Conservation (phyloP, 257 asterid genomes). For the Jasminum sambac region DNA sequence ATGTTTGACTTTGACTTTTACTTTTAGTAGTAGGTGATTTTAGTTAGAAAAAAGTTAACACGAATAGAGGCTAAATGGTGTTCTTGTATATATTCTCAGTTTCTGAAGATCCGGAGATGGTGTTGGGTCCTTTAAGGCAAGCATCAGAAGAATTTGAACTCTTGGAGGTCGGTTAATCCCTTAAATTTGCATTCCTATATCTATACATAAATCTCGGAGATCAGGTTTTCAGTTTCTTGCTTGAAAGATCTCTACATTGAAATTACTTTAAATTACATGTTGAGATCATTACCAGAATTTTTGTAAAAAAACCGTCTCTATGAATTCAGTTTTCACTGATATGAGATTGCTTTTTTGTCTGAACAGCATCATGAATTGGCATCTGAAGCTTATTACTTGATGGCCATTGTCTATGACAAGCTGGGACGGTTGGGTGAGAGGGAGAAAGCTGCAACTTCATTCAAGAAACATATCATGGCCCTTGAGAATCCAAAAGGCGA, state of each 20-base stretch:
- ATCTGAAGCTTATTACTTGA: conserved; percentile 82
- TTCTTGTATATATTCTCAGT: conserved; percentile 42
- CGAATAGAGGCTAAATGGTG: no score
- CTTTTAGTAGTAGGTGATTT: no score
- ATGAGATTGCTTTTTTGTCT: conserved; percentile 15
- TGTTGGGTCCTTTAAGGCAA: conserved; percentile 73
- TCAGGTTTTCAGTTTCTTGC: no score
- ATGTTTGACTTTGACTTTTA: no score
- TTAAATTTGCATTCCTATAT: neutral
- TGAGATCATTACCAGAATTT: no score
- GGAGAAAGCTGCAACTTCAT: conserved; percentile 80
- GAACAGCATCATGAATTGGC: conserved; percentile 87
- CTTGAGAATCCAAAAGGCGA: conserved; percentile 59
- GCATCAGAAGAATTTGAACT: conserved; percentile 87
- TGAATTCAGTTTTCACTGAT: conserved; percentile 1
- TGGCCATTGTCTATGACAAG: conserved; percentile 75
- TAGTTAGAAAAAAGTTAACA: no score
- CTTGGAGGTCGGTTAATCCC: conserved; percentile 66
- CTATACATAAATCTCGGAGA: conserved; percentile 1
- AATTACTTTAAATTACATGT: no score
- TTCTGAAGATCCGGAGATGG: conserved; percentile 62
- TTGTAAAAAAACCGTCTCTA: neutral
- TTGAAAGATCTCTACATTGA: no score
- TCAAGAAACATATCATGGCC: conserved; percentile 66
- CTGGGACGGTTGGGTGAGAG: conserved; percentile 67